Conservation (phyloP, 768 basidiomycete genomes). For the Tremella fuciformis region DNA sequence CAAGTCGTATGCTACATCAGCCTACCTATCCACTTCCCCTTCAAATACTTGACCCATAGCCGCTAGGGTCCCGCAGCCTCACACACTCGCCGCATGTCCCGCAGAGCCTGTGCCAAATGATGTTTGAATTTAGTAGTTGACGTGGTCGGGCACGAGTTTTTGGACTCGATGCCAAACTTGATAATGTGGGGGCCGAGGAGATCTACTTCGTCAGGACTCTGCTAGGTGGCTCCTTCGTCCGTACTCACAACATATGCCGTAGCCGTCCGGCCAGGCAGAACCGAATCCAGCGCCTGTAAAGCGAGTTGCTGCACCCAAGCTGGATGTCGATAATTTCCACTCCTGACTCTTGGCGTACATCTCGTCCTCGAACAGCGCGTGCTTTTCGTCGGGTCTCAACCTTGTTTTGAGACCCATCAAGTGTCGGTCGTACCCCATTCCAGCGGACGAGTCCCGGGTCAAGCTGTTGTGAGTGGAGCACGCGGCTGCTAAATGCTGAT, state of each 20-base stretch:
- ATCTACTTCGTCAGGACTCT: slow-evolving; percentile 57
- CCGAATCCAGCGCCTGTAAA: slow-evolving; percentile 95
- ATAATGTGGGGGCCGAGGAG: slow-evolving; percentile 72
- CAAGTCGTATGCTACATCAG: too few relatives aligned
- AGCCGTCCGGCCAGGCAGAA: slow-evolving; percentile 74
- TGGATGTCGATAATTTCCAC: slow-evolving; percentile 89
- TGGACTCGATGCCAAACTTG: slow-evolving; percentile 93
- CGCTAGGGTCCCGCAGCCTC: slow-evolving; percentile 36
- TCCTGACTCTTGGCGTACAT: slow-evolving; percentile 69
- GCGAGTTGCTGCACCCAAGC: slow-evolving; percentile 74
- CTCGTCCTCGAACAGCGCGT: slow-evolving; percentile 71
- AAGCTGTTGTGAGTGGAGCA: slow-evolving; percentile 67
- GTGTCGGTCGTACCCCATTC: slow-evolving; percentile 84
- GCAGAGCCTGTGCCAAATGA: slow-evolving; percentile 62
- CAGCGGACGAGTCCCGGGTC: slow-evolving; percentile 73
- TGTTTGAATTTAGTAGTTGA: slow-evolving; percentile 68
- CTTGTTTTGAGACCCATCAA: slow-evolving; percentile 76
- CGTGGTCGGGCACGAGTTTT: slow-evolving; percentile 66
- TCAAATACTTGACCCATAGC: too few relatives aligned
- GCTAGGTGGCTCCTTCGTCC: too few relatives aligned
- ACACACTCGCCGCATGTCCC: slow-evolving; percentile 67
- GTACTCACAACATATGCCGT: slow-evolving; percentile 85
- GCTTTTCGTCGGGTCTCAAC: slow-evolving; percentile 60
- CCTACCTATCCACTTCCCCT: too few relatives aligned
- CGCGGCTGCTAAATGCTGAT: slow-evolving; percentile 64